Evolutionary conservation across 2,329 filamentous ascomycete species (phyloP), one percentile per base, ranked within the genome.

Genomic region (Graphilbum ipis-grandicollis): DNA sequence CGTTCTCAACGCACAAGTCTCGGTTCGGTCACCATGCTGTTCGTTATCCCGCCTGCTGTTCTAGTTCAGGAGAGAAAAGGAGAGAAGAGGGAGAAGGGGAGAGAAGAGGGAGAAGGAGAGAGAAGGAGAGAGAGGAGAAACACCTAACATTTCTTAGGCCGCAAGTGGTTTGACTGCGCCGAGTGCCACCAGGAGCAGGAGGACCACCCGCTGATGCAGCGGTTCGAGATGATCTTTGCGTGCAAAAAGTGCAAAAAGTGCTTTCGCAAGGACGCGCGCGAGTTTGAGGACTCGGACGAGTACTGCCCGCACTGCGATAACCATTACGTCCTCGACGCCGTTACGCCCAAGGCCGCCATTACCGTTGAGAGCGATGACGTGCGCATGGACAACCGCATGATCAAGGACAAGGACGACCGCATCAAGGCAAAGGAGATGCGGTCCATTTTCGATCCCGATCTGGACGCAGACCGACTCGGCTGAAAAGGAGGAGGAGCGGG

Each of bases 281-380:
- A 93, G 55, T 94, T 93, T 50, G 90, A 98, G 48, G 90, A 98
- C 48, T 79, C 82, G 54, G 90, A 98, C 62, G 92, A 98, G 57
- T 98, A 93, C 67, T 98, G 90, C 65, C 92, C 90, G 18, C 83
- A 94, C 62, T 98, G 90, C 65, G 90, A 98, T 55, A 98, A 98
- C 62, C 92, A 98, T 59, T 98, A 86, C 53, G 80, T 98, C 29
- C 66, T 98, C 44, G 86, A 96, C 5, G 92, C 90, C 36, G 59
- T 79, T 47, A 82, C 79, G 5, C 83, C 90, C 18, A 81, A 92
- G 58, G 71, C 86, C 9, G 71, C 79, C 26, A 60, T 98, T 36
- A 74, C 86, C 46, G 71, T 98, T 36, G 90, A 98, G 62, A 82
- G 88, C 42, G 88, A 92, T 44, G 92, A 98, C 59, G 76, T 77